Evolutionary conservation across 176 grass and related monocot species (phyloP).

Genomic region (Hsuehochloa calcarea): DNA sequence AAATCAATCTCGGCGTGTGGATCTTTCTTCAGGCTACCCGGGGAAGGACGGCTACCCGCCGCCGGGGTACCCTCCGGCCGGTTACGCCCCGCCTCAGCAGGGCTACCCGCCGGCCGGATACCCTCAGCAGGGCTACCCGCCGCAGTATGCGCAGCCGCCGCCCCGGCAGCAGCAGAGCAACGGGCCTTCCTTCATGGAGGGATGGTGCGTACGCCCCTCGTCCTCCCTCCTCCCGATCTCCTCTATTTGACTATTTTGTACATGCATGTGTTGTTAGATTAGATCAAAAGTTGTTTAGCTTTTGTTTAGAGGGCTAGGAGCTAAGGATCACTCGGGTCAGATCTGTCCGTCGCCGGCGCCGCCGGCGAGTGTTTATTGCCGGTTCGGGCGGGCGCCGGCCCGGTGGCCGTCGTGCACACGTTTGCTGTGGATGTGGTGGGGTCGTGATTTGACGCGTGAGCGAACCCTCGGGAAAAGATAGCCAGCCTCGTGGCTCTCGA

Average conservation of each 20-base stretch:
- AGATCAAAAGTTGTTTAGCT: not conserved
- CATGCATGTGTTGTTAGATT: not conserved
- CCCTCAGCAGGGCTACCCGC: constrained; percentile 60
- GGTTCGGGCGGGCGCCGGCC: not conserved
- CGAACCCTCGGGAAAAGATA: constrained; percentile 15
- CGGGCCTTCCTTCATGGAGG: constrained; percentile 68
- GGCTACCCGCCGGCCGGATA: constrained; percentile 45
- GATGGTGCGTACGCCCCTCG: constrained; percentile 38
- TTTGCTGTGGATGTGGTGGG: not conserved
- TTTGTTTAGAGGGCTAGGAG: not conserved
- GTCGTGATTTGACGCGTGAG: constrained; percentile 34
- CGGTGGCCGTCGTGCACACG: not conserved
- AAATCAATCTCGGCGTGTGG: constrained; percentile 13
- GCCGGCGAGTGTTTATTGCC: not conserved
- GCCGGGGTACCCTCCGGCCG: constrained; percentile 48
- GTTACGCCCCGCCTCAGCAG: constrained; percentile 51
- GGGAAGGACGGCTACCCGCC: constrained; percentile 60
- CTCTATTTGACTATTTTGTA: not conserved
- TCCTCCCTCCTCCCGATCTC: not conserved
- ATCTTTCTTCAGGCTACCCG: constrained; percentile 42
- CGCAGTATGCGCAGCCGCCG: constrained; percentile 60
- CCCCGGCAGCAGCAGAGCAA: constrained; percentile 57
- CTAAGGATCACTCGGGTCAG: not conserved
- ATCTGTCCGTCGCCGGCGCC: not conserved
- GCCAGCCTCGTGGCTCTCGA: not conserved